Conservation (phyloP, 1,284 basidiomycete species). For the Moesziomyces antarcticus region DNA sequence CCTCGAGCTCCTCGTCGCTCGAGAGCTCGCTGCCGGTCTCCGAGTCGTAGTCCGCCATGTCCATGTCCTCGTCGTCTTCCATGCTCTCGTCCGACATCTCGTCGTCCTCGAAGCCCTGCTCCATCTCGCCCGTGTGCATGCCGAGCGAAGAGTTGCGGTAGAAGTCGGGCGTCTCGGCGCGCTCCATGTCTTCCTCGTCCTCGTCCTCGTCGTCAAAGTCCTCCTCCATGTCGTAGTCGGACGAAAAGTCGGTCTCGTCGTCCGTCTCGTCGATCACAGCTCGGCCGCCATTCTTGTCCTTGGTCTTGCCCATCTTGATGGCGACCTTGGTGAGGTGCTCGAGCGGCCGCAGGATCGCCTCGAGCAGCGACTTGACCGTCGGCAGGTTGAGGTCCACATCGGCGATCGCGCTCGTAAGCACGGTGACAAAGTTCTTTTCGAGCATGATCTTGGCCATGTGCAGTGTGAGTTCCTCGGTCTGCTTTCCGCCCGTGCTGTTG, state of each 20-base stretch:
- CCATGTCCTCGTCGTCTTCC: slow-evolving; percentile 89
- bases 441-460: slow-evolving; percentile 98
- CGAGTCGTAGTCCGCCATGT: slow-evolving; percentile 77
- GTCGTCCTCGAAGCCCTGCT: slow-evolving; percentile 72
- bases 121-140: slow-evolving; percentile 76
- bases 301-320: slow-evolving; percentile 90
- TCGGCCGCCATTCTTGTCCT: slow-evolving; percentile 32
- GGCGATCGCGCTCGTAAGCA: slow-evolving; percentile 86
- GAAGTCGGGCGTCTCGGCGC: slow-evolving; percentile 88
- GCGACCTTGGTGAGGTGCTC: slow-evolving; percentile 95
- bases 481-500: slow-evolving; percentile 68
- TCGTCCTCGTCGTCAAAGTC: slow-evolving; percentile 71
- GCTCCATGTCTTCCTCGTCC: slow-evolving; percentile 71
- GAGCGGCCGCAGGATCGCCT: slow-evolving; percentile 85
- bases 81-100: slow-evolving; percentile 90
- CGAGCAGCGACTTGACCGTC: slow-evolving; percentile 84
- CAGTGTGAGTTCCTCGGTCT: slow-evolving; percentile 80
- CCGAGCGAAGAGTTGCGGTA: slow-evolving; percentile 97
- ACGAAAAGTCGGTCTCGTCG: slow-evolving; percentile 37
- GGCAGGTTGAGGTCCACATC: slow-evolving; percentile 98
- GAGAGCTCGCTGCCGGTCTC: slow-evolving; percentile 56
- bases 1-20: slow-evolving; percentile 70
- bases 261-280: slow-evolving; percentile 40
- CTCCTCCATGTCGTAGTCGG: slow-evolving; percentile 52
- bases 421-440: slow-evolving; percentile 94